Evolutionary conservation across 768 basidiomycete species (phyloP), one percentile per base, ranked within the genome.

Genomic region (Suillus discolor): DNA sequence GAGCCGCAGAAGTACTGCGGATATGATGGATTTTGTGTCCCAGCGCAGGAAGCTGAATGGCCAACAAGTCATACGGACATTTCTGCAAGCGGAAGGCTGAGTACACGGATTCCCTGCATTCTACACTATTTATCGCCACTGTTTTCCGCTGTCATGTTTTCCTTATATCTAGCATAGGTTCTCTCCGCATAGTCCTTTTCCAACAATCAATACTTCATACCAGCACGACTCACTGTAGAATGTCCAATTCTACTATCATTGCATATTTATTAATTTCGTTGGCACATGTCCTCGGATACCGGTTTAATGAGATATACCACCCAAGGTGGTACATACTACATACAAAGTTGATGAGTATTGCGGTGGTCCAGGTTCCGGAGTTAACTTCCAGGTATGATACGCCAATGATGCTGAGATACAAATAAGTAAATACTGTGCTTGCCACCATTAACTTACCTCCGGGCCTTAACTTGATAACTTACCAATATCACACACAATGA

Each of bases 1-100:
- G 75, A 90, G 86, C 76, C 84, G 84, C 62, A 74, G 78, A 64
- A 79, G 74, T 62, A 83, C 77, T 57, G 75, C 71, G 23, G 73
- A 75, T 57, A 80, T 83, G 75, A 65, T 80, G 23, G 76, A 74
- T n/a, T 69, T 77, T 44, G 57, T 66, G 61, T 70, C 74, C 11
- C 73, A 69, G 51, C 73, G 75, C 60, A 77, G 71, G 73, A 74
- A 74, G 65, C 47, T 59, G 59, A 54, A 71, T 61, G 62, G 60
- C 39, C 68, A 77, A 54, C 75, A 74, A 20, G 54, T 66, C 38
- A 65, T 75, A 60, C 69, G 69, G 38, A 63, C 70, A 41, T 74
- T 64, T 61, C 57, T 76, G 54, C 71, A 63, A 20, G 68, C 70
- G 6, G 70, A 68, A 62, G 67, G 73, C 51, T 77, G 66, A 78